phyloP scores from a whole-genome alignment of 106 monocot genomes.

The Acanthochlamys bracteata region DNA sequence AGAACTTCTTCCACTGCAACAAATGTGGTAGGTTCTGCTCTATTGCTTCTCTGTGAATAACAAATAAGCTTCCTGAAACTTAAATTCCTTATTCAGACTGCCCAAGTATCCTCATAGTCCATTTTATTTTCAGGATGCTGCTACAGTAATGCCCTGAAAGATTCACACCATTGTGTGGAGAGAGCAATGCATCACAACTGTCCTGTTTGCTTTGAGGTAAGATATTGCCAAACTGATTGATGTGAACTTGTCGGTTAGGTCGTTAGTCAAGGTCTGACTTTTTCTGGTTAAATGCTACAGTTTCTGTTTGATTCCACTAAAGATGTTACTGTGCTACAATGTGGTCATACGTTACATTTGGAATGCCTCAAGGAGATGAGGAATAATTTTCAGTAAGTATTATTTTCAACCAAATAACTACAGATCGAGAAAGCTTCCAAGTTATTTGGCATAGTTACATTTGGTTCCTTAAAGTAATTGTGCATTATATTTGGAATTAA shows the following conservation, averaged over 20 bases:
- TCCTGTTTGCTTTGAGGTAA: conserved; percentile 67
- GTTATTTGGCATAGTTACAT: too few species aligned
- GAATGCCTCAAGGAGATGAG: conserved; percentile 72
- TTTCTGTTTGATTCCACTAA: conserved; percentile 58
- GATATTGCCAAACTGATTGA: neutral
- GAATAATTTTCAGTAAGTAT: conserved; percentile 51
- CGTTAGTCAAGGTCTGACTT: neutral
- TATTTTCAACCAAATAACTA: neutral
- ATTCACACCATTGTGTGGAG: conserved; percentile 58
- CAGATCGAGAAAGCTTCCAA: too few species aligned
- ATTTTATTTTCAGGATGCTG: conserved; percentile 37
- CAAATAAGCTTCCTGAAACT: too few species aligned
- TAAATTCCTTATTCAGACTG: too few species aligned
- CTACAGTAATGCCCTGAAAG: conserved; percentile 32
- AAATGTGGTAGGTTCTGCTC: conserved; percentile 46
- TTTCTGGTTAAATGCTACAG: conserved; percentile 9
- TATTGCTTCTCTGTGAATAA: neutral
- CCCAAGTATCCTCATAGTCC: neutral
- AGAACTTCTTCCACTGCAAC: conserved; percentile 78
- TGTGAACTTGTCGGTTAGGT: neutral
- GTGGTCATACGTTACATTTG: conserved; percentile 65
- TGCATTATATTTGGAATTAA: too few species aligned
- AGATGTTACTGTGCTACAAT: conserved; percentile 45
- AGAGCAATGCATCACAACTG: conserved; percentile 78
- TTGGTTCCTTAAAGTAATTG: too few species aligned